Percentiles rank a stretch among this genome's conserved stretches.
phyloP scores from a whole-genome alignment of 306 rosid species.

The Fragaria vesca region DNA sequence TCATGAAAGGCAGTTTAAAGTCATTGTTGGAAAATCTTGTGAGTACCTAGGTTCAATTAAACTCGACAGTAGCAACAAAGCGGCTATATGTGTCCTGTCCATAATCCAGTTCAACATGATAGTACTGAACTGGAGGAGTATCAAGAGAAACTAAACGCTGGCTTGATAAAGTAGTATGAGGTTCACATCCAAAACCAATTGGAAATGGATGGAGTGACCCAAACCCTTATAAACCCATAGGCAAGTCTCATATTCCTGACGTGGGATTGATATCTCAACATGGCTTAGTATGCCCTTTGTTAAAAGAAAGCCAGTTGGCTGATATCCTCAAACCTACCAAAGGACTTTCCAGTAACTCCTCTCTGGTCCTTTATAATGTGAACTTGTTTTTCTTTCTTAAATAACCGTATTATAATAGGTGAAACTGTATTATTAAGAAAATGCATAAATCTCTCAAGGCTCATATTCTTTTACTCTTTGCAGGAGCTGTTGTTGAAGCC shows the following conservation, averaged over 20 bases:
- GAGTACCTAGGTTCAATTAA: not conserved
- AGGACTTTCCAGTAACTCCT: not conserved
- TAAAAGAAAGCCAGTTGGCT: not conserved
- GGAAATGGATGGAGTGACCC: no score
- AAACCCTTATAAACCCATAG: no score
- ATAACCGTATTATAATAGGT: not conserved
- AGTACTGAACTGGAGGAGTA: not conserved
- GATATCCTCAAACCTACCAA: not conserved
- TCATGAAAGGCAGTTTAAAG: not conserved
- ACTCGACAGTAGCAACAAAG: not conserved
- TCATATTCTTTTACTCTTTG: slow-evolving; percentile 30
- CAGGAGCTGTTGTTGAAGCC: slow-evolving; percentile 96
- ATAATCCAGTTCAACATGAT: no score
- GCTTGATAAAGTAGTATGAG: no score
- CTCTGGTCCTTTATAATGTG: not conserved
- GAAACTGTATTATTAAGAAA: not conserved
- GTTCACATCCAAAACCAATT: no score
- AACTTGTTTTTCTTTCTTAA: not conserved
- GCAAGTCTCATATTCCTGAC: no score
- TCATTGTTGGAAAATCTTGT: not conserved
- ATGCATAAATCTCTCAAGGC: not conserved
- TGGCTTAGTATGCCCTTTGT: not conserved
- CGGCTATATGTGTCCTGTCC: not conserved
- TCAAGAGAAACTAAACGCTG: not conserved
- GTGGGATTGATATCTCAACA: no score